phyloP scores from a whole-genome alignment of 495 filamentous ascomycete genomes.

The Trichocladium uniseriatum region DNA sequence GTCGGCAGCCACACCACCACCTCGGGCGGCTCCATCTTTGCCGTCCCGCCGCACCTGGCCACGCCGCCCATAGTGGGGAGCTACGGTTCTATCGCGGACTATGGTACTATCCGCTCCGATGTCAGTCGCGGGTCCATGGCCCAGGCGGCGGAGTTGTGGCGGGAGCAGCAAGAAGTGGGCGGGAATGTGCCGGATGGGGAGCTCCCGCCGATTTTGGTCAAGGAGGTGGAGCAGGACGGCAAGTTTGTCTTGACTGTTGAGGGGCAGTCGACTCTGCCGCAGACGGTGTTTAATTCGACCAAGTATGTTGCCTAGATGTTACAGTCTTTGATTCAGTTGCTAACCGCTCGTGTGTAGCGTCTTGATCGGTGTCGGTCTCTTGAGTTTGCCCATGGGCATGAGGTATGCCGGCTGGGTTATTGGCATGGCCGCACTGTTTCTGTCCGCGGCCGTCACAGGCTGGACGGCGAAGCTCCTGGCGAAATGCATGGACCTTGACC shows the following conservation, averaged over 20 bases:
- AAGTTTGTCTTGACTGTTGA: slow-evolving; percentile 71
- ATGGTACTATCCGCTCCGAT: slow-evolving; percentile 64
- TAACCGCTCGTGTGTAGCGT: slow-evolving; percentile 40
- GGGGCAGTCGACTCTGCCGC: slow-evolving; percentile 86
- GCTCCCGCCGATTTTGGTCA: slow-evolving; percentile 70
- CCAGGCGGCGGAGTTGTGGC: slow-evolving; percentile 62
- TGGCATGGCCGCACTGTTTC: slow-evolving; percentile 64
- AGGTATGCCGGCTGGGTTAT: slow-evolving; percentile 88
- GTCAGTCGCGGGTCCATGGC: slow-evolving; percentile 59
- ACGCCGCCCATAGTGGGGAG: slow-evolving; percentile 57
- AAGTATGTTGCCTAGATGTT: slow-evolving; percentile 41
- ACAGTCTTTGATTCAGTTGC: background rate
- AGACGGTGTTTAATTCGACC: slow-evolving; percentile 94
- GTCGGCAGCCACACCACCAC: slow-evolving; percentile 26
- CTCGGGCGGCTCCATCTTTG: slow-evolving; percentile 42
- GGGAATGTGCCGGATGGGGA: slow-evolving; percentile 49
- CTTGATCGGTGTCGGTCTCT: slow-evolving; percentile 79
- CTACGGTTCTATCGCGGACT: slow-evolving; percentile 55
- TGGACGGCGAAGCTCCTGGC: slow-evolving; percentile 85
- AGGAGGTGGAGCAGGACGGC: slow-evolving; percentile 82
- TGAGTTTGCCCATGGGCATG: slow-evolving; percentile 82
- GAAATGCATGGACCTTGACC: slow-evolving; percentile 79
- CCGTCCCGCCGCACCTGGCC: slow-evolving; percentile 51
- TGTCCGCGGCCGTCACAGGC: slow-evolving; percentile 63
- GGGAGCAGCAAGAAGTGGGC: slow-evolving; percentile 53